These are phyloP conservation scores for Dactylella cylindrospora DNA, from an alignment of 2,329 filamentous ascomycete genomes.

Conservation along the genomic window DNA sequence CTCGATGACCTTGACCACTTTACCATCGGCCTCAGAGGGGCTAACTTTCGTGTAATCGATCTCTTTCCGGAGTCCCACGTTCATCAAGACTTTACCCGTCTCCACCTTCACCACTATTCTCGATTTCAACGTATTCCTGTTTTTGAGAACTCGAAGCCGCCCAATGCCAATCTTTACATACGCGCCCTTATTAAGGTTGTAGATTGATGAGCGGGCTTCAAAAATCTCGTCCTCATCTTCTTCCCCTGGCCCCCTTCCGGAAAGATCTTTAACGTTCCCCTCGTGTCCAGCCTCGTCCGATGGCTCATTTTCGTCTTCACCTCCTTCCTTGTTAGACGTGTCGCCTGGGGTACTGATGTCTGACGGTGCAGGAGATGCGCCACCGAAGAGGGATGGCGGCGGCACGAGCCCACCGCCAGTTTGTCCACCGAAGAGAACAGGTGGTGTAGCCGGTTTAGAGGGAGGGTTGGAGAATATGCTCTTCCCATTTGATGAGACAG, in stretches of 20 bases:
- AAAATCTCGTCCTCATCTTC: conserved; percentile 48
- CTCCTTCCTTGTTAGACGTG: conserved; percentile 44
- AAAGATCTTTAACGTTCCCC: conserved; percentile 44
- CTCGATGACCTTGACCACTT: conserved; percentile 45
- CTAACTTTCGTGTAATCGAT: conserved; percentile 44
- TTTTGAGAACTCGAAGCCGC: conserved; percentile 47
- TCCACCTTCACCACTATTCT: conserved; percentile 48
- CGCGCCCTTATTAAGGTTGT: conserved; percentile 43
- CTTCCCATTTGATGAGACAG: conserved; percentile 21
- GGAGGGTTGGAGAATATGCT: conserved; percentile 44
- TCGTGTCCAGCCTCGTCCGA: conserved; percentile 42
- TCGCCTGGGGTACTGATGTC: conserved; percentile 43
- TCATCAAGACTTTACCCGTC: conserved; percentile 48
- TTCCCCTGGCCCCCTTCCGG: conserved; percentile 47
- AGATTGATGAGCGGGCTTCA: conserved; percentile 46
- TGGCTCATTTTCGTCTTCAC: conserved; percentile 46
- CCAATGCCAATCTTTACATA: conserved; percentile 47
- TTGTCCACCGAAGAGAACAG: conserved; percentile 18
- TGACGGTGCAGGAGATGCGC: conserved; percentile 31
- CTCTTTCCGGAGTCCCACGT: conserved; percentile 46
- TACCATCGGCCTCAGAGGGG: conserved; percentile 41
- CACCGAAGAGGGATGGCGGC: conserved; percentile 33
- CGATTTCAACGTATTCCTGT: conserved; percentile 45
- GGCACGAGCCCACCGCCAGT: conserved; percentile 21
- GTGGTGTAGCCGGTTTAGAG: conserved; percentile 14